These are phyloP conservation scores for Alloascoidea africana DNA, from an alignment of 805 yeast species.

Conservation along the genomic window DNA sequence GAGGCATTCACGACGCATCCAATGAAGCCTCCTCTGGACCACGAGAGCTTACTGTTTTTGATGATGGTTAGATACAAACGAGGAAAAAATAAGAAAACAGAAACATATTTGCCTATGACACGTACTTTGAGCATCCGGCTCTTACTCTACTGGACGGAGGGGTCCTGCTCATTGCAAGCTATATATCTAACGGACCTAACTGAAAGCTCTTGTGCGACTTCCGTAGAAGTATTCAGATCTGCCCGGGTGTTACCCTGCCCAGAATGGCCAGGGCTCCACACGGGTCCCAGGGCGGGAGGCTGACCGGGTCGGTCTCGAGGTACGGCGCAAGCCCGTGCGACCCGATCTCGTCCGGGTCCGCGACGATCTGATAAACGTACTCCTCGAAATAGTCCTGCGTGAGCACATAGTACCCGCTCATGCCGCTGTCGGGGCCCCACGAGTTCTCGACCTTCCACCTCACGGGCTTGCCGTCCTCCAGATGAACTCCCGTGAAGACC, in stretches of 20 bases:
- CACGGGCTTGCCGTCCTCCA: slow-evolving; percentile 48
- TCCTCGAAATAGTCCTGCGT: slow-evolving; percentile 62
- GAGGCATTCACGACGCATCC: not conserved
- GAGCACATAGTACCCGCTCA: slow-evolving; percentile 56
- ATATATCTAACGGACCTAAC: too few relatives aligned
- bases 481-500: slow-evolving; percentile 70
- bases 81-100: slow-evolving; percentile 1
- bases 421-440: slow-evolving; percentile 59
- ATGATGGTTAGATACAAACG: not conserved
- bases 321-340: slow-evolving; percentile 22
- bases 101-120: too few relatives aligned
- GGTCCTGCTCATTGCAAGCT: too few relatives aligned
- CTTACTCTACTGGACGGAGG: too few relatives aligned
- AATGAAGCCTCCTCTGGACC: not conserved
- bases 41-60: not conserved
- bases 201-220: too few relatives aligned
- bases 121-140: too few relatives aligned
- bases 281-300: slow-evolving; percentile 67
- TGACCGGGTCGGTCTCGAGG: slow-evolving; percentile 32
- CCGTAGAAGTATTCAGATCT: too few relatives aligned
- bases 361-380: slow-evolving; percentile 60
- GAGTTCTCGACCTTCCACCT: slow-evolving; percentile 68
- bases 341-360: slow-evolving; percentile 33
- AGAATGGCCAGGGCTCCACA: slow-evolving; percentile 75
- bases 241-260: too few relatives aligned